Conservation (phyloP, 164 flowering plant genomes). For the Taxillus chinensis region DNA sequence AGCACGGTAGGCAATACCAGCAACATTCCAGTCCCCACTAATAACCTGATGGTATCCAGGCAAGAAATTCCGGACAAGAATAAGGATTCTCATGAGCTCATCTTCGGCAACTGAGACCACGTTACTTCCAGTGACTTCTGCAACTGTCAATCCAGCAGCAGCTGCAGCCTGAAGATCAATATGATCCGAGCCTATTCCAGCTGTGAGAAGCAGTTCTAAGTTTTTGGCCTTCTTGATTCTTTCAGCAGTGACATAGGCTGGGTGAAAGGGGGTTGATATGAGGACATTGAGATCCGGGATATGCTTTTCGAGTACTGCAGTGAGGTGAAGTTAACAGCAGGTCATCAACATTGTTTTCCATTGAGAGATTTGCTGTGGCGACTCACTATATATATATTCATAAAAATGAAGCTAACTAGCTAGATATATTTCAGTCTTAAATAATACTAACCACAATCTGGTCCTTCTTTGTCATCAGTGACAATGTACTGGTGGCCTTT, state of each 20-base stretch:
- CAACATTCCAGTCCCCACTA: conserved; percentile 91
- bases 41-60: conserved; percentile 85
- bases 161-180: conserved; percentile 92
- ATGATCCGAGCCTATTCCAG: conserved; percentile 97
- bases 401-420: no score
- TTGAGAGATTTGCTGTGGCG: no score
- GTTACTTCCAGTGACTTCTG: conserved; percentile 97
- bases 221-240: conserved; percentile 90
- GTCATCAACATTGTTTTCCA: no score
- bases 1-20: conserved; percentile 76
- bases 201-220: conserved; percentile 79
- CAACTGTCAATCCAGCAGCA: conserved; percentile 88
- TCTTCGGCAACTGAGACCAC: conserved; percentile 94
- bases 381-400: no score
- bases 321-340: background rate
- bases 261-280: conserved; percentile 93
- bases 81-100: conserved; percentile 93
- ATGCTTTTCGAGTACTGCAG: conserved; percentile 88
- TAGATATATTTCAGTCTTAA: no score
- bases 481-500: conserved; percentile 94
- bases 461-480: conserved; percentile 98
- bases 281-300: conserved; percentile 90
- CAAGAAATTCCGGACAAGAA: conserved; percentile 80
- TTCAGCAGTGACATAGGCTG: conserved; percentile 92
- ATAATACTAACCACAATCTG: conserved; percentile 54